Evolutionary conservation across 306 rosid species (phyloP).

Genomic region (Prunus kanzakura): DNA sequence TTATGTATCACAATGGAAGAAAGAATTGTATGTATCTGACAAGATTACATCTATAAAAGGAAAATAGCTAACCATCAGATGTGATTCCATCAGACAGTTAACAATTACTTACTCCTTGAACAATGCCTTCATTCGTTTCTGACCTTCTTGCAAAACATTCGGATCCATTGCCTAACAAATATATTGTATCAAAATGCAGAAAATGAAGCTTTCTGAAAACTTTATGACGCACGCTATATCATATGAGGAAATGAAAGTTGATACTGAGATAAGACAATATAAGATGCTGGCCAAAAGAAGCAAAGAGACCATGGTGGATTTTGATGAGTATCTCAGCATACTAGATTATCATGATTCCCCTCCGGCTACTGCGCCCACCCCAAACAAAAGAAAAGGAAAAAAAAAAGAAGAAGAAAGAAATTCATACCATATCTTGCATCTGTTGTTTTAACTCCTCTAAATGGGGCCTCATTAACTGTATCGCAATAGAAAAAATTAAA

Average conservation of each 20-base stretch:
- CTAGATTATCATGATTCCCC: background rate
- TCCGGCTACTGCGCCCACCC: background rate
- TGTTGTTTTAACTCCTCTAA: slow-evolving; percentile 56
- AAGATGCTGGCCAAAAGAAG: background rate
- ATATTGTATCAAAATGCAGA: background rate
- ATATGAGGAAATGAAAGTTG: background rate
- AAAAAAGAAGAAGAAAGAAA: background rate
- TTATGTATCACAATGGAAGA: background rate
- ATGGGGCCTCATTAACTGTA: slow-evolving; percentile 73
- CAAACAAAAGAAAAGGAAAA: background rate
- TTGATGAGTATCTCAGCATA: background rate
- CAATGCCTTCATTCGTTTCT: slow-evolving; percentile 15
- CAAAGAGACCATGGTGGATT: background rate
- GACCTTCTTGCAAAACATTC: slow-evolving; percentile 6
- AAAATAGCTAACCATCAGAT: background rate
- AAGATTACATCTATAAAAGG: background rate
- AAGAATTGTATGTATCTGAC: background rate
- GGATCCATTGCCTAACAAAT: slow-evolving; percentile 16
- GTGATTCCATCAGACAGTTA: background rate
- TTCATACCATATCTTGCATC: slow-evolving; percentile 62
- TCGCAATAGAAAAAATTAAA: background rate
- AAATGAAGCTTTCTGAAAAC: background rate
- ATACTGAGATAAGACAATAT: background rate
- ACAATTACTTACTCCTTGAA: slow-evolving; percentile 7
- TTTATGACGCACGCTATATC: background rate